phyloP scores from a whole-genome alignment of 176 grass and related monocot species.

The Dendrocalamus sinicus region DNA sequence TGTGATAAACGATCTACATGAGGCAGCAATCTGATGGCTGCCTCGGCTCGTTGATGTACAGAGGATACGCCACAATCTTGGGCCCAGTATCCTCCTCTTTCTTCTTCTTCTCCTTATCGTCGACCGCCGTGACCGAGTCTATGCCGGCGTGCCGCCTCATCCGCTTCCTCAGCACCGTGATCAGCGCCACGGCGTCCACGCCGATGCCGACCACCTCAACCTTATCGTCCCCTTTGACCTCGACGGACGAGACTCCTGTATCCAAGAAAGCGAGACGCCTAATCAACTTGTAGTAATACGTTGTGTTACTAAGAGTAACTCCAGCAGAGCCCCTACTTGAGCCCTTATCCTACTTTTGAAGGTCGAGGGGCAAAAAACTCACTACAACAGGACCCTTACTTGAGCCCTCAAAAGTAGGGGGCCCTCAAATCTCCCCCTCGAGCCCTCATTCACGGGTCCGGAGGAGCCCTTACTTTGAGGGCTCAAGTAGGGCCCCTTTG shows the following conservation, averaged over 20 bases:
- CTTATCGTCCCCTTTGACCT: neutral
- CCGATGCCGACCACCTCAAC: neutral
- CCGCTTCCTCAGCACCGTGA: neutral
- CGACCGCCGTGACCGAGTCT: neutral
- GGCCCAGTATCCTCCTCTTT: neutral
- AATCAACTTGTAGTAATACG: neutral
- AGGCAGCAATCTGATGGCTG: neutral
- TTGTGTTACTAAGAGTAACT: too few relatives aligned
- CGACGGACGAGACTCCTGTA: slow-evolving; percentile 11
- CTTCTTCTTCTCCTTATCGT: neutral
- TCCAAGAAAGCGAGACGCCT: neutral
- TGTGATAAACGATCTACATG: neutral
- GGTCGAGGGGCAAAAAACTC: too few relatives aligned
- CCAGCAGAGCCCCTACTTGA: too few relatives aligned
- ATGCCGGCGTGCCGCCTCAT: neutral
- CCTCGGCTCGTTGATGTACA: neutral
- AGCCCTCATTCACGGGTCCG: too few relatives aligned
- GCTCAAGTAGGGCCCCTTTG: too few relatives aligned
- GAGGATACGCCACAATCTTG: neutral
- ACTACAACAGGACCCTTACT: too few relatives aligned
- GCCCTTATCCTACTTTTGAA: too few relatives aligned
- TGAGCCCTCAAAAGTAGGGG: too few relatives aligned
- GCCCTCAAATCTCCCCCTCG: too few relatives aligned
- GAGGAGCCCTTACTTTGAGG: too few relatives aligned
- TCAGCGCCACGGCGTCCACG: neutral